Conservation (phyloP, 129 eudicot genomes). For the Oenanthe sinensis region DNA sequence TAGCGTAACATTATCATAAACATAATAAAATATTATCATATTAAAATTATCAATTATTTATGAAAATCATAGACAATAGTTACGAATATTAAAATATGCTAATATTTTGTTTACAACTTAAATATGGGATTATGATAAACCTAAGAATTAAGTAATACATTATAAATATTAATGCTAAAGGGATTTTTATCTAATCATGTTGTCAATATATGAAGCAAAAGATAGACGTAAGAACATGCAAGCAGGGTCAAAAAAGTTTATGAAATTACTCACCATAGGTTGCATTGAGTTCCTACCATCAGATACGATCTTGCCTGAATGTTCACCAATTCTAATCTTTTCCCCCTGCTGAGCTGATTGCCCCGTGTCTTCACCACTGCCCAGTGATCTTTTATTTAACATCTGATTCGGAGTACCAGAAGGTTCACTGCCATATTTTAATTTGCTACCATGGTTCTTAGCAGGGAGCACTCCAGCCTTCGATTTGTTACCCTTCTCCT, state of each 20-base stretch:
- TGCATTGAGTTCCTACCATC: conserved; percentile 36
- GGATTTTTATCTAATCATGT: background rate
- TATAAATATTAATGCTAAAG: no score
- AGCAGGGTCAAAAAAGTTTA: background rate
- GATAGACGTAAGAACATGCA: background rate
- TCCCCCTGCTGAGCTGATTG: conserved; percentile 44
- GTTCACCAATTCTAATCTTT: conserved; percentile 39
- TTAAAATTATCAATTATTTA: background rate
- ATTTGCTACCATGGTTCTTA: conserved; percentile 39
- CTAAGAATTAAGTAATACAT: background rate
- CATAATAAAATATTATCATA: no score
- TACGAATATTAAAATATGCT: no score
- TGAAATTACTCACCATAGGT: conserved; percentile 40
- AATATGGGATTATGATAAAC: no score
- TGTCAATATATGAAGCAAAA: background rate
- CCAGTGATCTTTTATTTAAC: conserved; percentile 30
- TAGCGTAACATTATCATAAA: no score
- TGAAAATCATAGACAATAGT: no score
- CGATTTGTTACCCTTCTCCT: conserved; percentile 49
- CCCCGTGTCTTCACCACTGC: conserved; percentile 33
- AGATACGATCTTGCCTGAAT: conserved; percentile 40
- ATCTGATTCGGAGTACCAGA: conserved; percentile 31
- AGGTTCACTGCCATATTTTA: conserved; percentile 45
- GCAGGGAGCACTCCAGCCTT: conserved; percentile 30
- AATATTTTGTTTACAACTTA: no score